phyloP scores from a whole-genome alignment of 768 basidiomycete genomes.

The Mycena leptocephala region DNA sequence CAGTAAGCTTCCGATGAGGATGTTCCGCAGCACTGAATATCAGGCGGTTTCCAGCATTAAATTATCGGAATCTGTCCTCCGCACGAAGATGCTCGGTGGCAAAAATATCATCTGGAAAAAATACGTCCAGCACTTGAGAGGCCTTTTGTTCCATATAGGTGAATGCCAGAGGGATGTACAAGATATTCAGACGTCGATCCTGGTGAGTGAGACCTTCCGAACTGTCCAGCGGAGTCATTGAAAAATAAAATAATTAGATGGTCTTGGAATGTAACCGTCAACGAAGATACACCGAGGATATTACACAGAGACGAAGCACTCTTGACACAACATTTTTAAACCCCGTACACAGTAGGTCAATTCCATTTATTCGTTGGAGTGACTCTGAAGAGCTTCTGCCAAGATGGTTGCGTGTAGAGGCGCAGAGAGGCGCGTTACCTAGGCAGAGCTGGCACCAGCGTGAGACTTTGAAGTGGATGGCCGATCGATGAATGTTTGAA shows the following conservation, averaged over 20 bases:
- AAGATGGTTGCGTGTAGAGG: too few relatives aligned
- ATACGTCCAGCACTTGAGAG: background rate
- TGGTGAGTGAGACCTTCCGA: background rate
- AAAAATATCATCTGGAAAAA: background rate
- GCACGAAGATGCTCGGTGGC: background rate
- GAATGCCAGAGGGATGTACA: constrained; percentile 1
- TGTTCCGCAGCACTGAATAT: background rate
- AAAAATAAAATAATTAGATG: background rate
- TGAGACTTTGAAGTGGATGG: too few relatives aligned
- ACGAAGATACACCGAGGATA: constrained; percentile 10
- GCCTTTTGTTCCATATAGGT: background rate
- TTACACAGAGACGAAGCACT: background rate
- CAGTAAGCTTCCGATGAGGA: background rate
- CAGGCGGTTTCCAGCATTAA: background rate
- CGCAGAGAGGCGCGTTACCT: too few relatives aligned
- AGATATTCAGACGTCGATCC: background rate
- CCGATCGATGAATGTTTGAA: too few relatives aligned
- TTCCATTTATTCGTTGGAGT: background rate
- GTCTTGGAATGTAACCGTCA: constrained; percentile 17
- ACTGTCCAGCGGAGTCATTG: background rate
- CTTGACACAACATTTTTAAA: constrained; percentile 2
- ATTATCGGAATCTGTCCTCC: constrained; percentile 14
- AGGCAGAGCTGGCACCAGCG: too few relatives aligned
- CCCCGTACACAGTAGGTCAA: background rate
- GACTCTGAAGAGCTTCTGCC: too few relatives aligned